phyloP scores from a whole-genome alignment of 208 protist species.

The Trypanosoma scelopori region DNA sequence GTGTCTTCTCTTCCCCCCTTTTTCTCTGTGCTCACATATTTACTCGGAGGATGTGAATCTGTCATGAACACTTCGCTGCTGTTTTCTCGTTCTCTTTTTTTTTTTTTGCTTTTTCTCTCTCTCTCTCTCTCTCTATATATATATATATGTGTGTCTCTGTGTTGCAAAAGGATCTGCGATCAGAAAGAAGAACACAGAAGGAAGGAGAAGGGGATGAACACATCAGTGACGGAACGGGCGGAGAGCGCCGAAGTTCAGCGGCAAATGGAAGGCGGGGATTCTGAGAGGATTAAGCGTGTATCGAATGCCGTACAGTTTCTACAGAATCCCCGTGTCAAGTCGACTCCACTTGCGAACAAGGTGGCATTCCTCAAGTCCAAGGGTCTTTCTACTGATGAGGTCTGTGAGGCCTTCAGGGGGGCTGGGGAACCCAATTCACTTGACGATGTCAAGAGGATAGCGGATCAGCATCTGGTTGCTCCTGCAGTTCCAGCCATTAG shows the following conservation, averaged over 20 bases:
- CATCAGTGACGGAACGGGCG: not conserved
- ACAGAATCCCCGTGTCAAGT: slow-evolving; percentile 54
- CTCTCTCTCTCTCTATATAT: no score
- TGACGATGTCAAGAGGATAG: slow-evolving; percentile 46
- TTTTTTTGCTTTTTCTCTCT: no score
- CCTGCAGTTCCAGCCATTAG: not conserved
- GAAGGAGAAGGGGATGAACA: slow-evolving; percentile 5
- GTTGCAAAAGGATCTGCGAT: not conserved
- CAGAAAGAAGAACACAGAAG: slow-evolving; percentile 1
- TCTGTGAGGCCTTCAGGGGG: slow-evolving; percentile 61
- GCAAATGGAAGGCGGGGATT: not conserved
- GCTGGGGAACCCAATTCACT: slow-evolving; percentile 44
- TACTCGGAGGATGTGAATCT: not conserved
- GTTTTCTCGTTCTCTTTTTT: slow-evolving; percentile 9
- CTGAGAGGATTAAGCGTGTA: slow-evolving; percentile 16
- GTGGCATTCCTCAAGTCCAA: slow-evolving; percentile 80
- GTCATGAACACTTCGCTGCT: slow-evolving; percentile 15
- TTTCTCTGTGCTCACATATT: not conserved
- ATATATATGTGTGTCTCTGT: slow-evolving; percentile 6
- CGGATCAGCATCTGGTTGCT: slow-evolving; percentile 3
- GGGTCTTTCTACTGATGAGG: slow-evolving; percentile 62
- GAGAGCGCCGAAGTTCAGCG: not conserved
- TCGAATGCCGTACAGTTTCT: slow-evolving; percentile 61
- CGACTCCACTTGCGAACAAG: slow-evolving; percentile 51
- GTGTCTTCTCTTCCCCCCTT: slow-evolving; percentile 1